Evolutionary conservation across 208 protist species (phyloP).

Genomic region (Angomonas deanei): DNA sequence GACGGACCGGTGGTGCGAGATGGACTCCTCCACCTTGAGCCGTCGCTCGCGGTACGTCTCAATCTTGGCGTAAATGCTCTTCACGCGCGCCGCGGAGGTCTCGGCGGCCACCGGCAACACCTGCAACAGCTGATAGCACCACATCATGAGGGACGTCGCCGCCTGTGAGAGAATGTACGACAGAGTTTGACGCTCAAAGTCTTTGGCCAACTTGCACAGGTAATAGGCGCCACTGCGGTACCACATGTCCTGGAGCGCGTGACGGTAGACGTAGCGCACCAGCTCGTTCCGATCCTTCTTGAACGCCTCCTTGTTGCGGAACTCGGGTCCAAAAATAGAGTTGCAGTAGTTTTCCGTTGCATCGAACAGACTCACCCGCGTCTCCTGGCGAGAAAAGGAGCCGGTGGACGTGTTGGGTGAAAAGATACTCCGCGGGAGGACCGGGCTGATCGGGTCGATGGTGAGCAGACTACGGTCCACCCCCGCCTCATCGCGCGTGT

Average conservation of each 20-base stretch:
- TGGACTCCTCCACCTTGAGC: constrained; percentile 7
- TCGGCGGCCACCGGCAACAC: constrained; percentile 20
- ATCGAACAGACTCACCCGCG: not conserved
- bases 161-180: constrained; percentile 21
- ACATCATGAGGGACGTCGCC: constrained; percentile 48
- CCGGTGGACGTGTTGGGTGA: not conserved
- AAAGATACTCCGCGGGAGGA: not conserved
- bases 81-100: constrained; percentile 4
- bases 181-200: constrained; percentile 41
- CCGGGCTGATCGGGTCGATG: no score
- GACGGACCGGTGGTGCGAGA: constrained; percentile 15
- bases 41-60: not conserved
- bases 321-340: not conserved
- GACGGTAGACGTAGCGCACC: not conserved
- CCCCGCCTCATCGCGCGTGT: no score
- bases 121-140: constrained; percentile 42
- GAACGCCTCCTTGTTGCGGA: not conserved
- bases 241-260: constrained; percentile 48
- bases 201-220: constrained; percentile 18
- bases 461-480: no score
- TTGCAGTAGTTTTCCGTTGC: not conserved
- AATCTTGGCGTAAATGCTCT: constrained; percentile 9
- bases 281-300: not conserved
- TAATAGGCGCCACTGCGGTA: constrained; percentile 29
- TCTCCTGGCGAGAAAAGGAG: not conserved